These are phyloP conservation scores for Aspergillus bertholletiae DNA, from an alignment of 495 filamentous ascomycete species.

Conservation along the genomic window DNA sequence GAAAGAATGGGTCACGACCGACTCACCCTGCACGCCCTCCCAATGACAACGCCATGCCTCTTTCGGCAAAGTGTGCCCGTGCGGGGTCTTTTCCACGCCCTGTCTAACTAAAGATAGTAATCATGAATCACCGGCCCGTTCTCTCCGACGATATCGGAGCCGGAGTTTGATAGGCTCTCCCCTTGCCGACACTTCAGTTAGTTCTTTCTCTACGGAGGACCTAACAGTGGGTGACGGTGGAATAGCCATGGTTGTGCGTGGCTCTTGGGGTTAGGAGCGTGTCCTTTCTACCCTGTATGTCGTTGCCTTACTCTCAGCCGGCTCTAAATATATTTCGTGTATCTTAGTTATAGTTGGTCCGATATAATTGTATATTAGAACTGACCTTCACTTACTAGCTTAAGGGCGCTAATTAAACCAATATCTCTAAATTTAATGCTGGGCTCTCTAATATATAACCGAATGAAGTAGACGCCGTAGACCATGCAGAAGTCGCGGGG, in stretches of 20 bases:
- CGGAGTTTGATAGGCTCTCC: not conserved
- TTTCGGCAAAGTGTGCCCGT: constrained; percentile 13
- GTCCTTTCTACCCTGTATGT: constrained; percentile 7
- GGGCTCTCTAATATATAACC: too few relatives aligned
- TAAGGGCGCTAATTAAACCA: too few relatives aligned
- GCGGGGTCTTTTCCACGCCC: constrained; percentile 1
- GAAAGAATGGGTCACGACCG: constrained; percentile 9
- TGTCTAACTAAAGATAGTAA: constrained; percentile 7
- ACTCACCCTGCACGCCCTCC: constrained; percentile 31
- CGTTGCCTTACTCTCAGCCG: too few relatives aligned
- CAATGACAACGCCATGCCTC: constrained; percentile 32
- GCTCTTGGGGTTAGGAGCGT: constrained; percentile 7
- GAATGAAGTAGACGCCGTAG: too few relatives aligned
- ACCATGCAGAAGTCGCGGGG: too few relatives aligned
- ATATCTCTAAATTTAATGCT: too few relatives aligned
- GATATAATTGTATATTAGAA: too few relatives aligned
- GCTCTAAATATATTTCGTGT: too few relatives aligned
- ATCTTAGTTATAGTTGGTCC: too few relatives aligned
- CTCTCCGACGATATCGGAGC: constrained; percentile 12
- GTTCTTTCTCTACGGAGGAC: too few relatives aligned
- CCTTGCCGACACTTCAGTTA: too few relatives aligned
- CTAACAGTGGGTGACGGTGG: constrained; percentile 4
- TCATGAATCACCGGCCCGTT: constrained; percentile 15
- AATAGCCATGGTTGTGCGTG: constrained; percentile 8
- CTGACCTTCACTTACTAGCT: too few relatives aligned